Percentiles rank a stretch among this genome's conserved stretches.
Evolutionary conservation across 768 basidiomycete genomes (phyloP).

Genomic region (Mycena amicta): DNA sequence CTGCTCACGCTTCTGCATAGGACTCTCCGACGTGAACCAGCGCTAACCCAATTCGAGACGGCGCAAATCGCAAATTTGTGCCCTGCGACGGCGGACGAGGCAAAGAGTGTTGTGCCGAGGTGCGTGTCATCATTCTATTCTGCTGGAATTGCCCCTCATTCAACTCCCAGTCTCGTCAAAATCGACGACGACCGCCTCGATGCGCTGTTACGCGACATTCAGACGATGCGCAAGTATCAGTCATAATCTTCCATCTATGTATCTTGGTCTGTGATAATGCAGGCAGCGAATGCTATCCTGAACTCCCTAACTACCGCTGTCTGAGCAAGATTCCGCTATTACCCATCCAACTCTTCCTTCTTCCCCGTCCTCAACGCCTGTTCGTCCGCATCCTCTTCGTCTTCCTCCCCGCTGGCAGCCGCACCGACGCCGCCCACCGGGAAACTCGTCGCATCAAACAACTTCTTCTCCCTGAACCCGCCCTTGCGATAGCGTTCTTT

Average conservation of each 20-base stretch:
- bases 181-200: constrained; percentile 88
- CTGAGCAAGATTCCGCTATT: too few relatives aligned
- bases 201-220: constrained; percentile 81
- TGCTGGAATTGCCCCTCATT: not conserved
- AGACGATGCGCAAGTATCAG: constrained; percentile 90
- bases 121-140: constrained; percentile 28
- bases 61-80: constrained; percentile 92
- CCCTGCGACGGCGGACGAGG: constrained; percentile 86
- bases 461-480: constrained; percentile 68
- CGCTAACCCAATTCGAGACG: constrained; percentile 86
- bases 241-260: too few relatives aligned
- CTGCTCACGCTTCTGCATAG: constrained; percentile 37
- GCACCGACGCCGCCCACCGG: constrained; percentile 19
- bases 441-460: constrained; percentile 68
- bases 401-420: not conserved
- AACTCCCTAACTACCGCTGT: too few relatives aligned
- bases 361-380: not conserved
- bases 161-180: constrained; percentile 61
- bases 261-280: too few relatives aligned
- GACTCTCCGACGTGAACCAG: constrained; percentile 76
- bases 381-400: not conserved
- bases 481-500: constrained; percentile 43
- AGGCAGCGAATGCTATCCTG: too few relatives aligned
- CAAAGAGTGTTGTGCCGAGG: constrained; percentile 92
- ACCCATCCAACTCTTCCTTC: not conserved